Evolutionary conservation across 441 rosid species (phyloP).

Genomic region (Populus tomentosa): DNA sequence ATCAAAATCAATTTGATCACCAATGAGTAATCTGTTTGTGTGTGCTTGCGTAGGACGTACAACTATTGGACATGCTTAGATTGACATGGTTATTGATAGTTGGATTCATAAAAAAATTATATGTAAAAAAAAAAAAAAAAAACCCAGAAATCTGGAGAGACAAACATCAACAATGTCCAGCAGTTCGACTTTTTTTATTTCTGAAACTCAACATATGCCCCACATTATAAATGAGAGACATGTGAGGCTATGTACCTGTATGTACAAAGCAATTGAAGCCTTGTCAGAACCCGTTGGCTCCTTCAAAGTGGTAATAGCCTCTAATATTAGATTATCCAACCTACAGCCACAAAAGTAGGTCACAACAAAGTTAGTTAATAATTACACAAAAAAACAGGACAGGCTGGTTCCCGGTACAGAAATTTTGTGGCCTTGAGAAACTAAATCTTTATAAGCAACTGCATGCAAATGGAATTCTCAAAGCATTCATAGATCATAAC

Average conservation of each 20-base stretch:
- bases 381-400: background rate
- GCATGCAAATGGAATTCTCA: background rate
- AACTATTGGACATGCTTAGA: background rate
- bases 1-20: slow-evolving; percentile 17
- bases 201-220: too few species aligned
- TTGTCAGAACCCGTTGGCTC: slow-evolving; percentile 70
- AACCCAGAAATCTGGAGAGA: background rate
- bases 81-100: background rate
- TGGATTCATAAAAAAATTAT: background rate
- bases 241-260: slow-evolving; percentile 49
- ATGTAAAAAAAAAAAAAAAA: background rate
- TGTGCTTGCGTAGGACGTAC: background rate
- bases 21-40: background rate
- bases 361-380: slow-evolving; percentile 8
- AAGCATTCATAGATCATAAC: slow-evolving; percentile 1
- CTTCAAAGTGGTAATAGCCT: slow-evolving; percentile 63
- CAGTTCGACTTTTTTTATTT: too few species aligned
- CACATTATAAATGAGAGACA: too few species aligned
- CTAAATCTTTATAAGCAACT: slow-evolving; percentile 2
- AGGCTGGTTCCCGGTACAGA: slow-evolving; percentile 5
- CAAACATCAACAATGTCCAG: too few species aligned
- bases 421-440: slow-evolving; percentile 7
- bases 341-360: slow-evolving; percentile 33
- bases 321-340: slow-evolving; percentile 69
- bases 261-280: slow-evolving; percentile 54